Conservation (phyloP, 1,284 basidiomycete genomes). For the Crepidotus sp. region DNA sequence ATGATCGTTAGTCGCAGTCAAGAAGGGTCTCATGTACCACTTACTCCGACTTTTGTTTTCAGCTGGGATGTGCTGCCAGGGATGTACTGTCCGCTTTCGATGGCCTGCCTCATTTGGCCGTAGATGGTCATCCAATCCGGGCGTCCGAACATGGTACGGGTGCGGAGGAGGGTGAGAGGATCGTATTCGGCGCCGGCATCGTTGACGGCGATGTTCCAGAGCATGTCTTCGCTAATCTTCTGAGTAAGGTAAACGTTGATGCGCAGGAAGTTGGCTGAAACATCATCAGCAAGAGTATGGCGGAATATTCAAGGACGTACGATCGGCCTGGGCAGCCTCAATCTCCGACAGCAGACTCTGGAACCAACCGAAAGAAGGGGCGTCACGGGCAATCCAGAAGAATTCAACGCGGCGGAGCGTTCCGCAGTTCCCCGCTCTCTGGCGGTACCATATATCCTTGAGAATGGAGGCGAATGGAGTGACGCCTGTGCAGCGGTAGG, state of each 20-base stretch:
- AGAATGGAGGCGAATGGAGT: conserved; percentile 88
- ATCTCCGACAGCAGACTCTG: conserved; percentile 77
- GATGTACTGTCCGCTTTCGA: conserved; percentile 72
- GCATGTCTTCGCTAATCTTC: conserved; percentile 73
- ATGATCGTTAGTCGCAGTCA: neutral
- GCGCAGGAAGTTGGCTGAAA: conserved; percentile 73
- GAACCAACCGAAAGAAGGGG: conserved; percentile 91
- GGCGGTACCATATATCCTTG: conserved; percentile 90
- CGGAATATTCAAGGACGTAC: conserved; percentile 36
- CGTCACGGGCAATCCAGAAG: conserved; percentile 85
- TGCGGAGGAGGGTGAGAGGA: conserved; percentile 75
- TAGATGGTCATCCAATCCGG: conserved; percentile 83
- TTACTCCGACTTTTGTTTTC: conserved; percentile 73
- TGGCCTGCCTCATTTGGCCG: conserved; percentile 56
- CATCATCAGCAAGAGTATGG: conserved; percentile 4
- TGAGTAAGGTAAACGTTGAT: conserved; percentile 89
- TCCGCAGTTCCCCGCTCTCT: conserved; percentile 66
- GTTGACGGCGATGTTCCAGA: conserved; percentile 86
- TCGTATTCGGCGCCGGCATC: conserved; percentile 76
- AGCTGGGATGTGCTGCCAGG: conserved; percentile 68
- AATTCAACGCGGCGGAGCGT: conserved; percentile 80
- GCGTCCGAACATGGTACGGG: conserved; percentile 81
- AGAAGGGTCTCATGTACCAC: conserved; percentile 21
- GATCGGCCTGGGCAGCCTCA: conserved; percentile 76
- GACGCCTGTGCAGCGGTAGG: conserved; percentile 41